Evolutionary conservation across 1,284 basidiomycete species (phyloP), one percentile per base, ranked within the genome.

Genomic region (Ganoderma lucidum): DNA sequence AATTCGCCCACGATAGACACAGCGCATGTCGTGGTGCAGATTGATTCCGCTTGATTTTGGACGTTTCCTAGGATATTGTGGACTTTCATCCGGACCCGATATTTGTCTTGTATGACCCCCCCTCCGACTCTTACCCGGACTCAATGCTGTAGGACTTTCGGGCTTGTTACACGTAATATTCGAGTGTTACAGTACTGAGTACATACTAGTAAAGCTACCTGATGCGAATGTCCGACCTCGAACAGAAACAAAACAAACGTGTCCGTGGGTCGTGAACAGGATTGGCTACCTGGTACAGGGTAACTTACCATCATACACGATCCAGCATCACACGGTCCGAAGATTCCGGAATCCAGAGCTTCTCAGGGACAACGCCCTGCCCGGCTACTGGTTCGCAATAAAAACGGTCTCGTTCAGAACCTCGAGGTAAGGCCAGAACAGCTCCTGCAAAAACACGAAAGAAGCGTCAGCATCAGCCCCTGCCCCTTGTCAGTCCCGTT

Each of bases 321-420:
- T 23, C 9, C 48, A 56, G 6, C 32, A 19, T 37, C 8, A 28
- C 28, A 30, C 14, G 2, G 30, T 28, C 30, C 44, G 10, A 63
- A n/a, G 14, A 19, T 17, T 53, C 17, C 39, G 41, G 28, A 10
- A 14, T 19, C 53, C 53, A 35, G 15, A 45, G 41, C 28, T 1
- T 9, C 10, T 28, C 42, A 19, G 42, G 35, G 35, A 8, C 35
- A 8, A 5, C 6, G 28, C 53, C 30, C 10, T 4, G 60, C 44
- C 23, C 60, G 10, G n/a, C 28, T 32, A 42, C 28, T 32, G 30
- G 12, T 37, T n/a, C 41, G 28, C 6, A 32, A 70, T 69, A 60
- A 67, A 56, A 5, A 72, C 37, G 3, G 68, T 70, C 42, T 67
- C 67, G 35, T 65, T 70, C 28, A 66, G 61, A 19, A 70, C 60